These are phyloP conservation scores for Diutina scorzettiae DNA, from an alignment of 1,139 yeast species.

Conservation along the genomic window DNA sequence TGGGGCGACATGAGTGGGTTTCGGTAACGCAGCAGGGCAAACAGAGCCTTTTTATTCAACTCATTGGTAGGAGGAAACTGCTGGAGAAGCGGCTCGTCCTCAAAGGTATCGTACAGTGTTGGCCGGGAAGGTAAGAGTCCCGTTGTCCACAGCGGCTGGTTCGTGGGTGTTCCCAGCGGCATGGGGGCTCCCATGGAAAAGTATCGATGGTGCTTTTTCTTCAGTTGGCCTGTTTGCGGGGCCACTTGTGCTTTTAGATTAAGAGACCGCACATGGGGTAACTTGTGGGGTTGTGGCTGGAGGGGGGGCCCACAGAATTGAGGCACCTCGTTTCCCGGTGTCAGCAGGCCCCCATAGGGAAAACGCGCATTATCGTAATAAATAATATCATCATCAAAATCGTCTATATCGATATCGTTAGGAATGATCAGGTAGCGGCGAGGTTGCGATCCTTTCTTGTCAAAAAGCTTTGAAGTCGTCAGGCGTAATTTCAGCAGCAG, in stretches of 20 bases:
- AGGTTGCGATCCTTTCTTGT: constrained; percentile 59
- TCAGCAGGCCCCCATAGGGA: constrained; percentile 15
- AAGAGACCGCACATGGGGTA: constrained; percentile 33
- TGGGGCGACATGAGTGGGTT: background rate
- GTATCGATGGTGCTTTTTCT: background rate
- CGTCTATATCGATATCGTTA: constrained; percentile 56
- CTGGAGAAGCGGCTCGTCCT: background rate
- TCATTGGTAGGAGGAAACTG: background rate
- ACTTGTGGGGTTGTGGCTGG: constrained; percentile 20
- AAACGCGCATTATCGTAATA: constrained; percentile 32
- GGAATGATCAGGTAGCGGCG: constrained; percentile 64
- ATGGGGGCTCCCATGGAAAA: constrained; percentile 1
- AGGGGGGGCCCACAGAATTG: constrained; percentile 22
- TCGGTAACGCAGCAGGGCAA: constrained; percentile 5
- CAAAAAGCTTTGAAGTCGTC: constrained; percentile 61
- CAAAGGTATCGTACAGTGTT: background rate
- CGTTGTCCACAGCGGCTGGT: background rate
- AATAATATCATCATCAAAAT: constrained; percentile 45
- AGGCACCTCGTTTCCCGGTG: constrained; percentile 3
- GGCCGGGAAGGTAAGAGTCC: constrained; percentile 1
- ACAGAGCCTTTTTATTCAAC: background rate
- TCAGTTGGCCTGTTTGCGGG: background rate
- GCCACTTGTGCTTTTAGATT: constrained; percentile 14
- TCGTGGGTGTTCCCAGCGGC: background rate
- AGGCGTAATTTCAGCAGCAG: constrained; percentile 39